These are phyloP conservation scores for Nakataea oryzae DNA, from an alignment of 2,329 filamentous ascomycete genomes.

Conservation along the genomic window DNA sequence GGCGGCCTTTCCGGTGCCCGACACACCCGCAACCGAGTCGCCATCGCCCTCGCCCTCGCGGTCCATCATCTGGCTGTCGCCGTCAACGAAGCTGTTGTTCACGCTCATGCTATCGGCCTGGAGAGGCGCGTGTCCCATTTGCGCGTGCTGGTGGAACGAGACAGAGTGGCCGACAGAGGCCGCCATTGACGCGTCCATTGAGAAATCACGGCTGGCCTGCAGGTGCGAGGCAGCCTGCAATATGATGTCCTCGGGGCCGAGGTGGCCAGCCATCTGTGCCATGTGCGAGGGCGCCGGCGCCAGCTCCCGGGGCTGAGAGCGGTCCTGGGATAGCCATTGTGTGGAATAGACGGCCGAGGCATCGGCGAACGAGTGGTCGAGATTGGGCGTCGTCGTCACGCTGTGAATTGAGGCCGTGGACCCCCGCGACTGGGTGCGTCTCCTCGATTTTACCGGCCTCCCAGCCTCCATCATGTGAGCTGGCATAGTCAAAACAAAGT, in stretches of 20 bases:
- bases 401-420: slow-evolving; percentile 49
- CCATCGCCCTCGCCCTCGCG: slow-evolving; percentile 48
- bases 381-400: slow-evolving; percentile 36
- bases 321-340: slow-evolving; percentile 34
- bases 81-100: slow-evolving; percentile 45
- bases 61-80: slow-evolving; percentile 48
- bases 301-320: slow-evolving; percentile 34
- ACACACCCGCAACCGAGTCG: slow-evolving; percentile 36
- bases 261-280: slow-evolving; percentile 17
- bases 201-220: slow-evolving; percentile 35
- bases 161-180: slow-evolving; percentile 31
- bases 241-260: slow-evolving; percentile 44
- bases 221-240: slow-evolving; percentile 47
- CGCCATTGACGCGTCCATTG: slow-evolving; percentile 40
- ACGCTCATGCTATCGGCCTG: slow-evolving; percentile 41
- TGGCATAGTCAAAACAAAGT: not conserved
- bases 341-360: slow-evolving; percentile 32
- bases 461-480: not conserved
- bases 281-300: slow-evolving; percentile 30
- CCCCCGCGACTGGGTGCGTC: slow-evolving; percentile 15
- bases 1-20: slow-evolving; percentile 42
- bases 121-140: slow-evolving; percentile 36
- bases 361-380: slow-evolving; percentile 38
- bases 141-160: slow-evolving; percentile 30
- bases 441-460: not conserved